Percentiles rank a stretch among this genome's conserved stretches.
phyloP scores from a whole-genome alignment of 345 rosid genomes.

The Hypericum perforatum region DNA sequence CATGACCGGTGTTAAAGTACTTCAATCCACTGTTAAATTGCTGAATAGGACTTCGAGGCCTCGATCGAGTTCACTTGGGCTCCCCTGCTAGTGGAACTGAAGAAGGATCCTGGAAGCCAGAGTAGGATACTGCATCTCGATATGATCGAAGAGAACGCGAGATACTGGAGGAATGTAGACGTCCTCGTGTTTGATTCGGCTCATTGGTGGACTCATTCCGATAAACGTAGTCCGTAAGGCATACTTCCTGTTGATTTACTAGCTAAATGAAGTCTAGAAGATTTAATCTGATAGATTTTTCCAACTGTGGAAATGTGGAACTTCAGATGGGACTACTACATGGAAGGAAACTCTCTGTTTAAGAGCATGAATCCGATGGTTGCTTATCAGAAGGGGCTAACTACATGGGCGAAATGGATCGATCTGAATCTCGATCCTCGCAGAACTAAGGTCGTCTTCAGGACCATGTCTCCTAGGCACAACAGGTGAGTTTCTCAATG shows the following conservation, averaged over 20 bases:
- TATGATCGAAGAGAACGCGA: conserved; percentile 80
- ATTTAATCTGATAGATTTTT: neutral
- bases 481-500: conserved; percentile 30
- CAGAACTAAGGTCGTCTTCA: conserved; percentile 43
- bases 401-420: conserved; percentile 68
- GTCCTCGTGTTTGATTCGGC: conserved; percentile 88
- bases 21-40: neutral
- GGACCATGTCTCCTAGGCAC: conserved; percentile 68
- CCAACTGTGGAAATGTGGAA: neutral
- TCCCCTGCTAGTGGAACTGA: conserved; percentile 81
- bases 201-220: conserved; percentile 99
- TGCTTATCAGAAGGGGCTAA: conserved; percentile 59
- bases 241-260: neutral
- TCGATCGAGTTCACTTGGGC: conserved; percentile 90
- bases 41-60: conserved; percentile 59
- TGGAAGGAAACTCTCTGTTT: conserved; percentile 40
- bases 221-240: conserved; percentile 55
- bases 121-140: conserved; percentile 77
- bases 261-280: neutral
- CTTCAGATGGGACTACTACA: conserved; percentile 64
- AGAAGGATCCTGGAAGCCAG: conserved; percentile 38
- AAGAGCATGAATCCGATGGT: conserved; percentile 53
- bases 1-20: neutral
- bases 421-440: conserved; percentile 53
- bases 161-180: conserved; percentile 78